Percentiles rank a stretch among this genome's conserved stretches.
Conservation (phyloP, 495 filamentous ascomycete genomes). For the Xylaria intraflava region DNA sequence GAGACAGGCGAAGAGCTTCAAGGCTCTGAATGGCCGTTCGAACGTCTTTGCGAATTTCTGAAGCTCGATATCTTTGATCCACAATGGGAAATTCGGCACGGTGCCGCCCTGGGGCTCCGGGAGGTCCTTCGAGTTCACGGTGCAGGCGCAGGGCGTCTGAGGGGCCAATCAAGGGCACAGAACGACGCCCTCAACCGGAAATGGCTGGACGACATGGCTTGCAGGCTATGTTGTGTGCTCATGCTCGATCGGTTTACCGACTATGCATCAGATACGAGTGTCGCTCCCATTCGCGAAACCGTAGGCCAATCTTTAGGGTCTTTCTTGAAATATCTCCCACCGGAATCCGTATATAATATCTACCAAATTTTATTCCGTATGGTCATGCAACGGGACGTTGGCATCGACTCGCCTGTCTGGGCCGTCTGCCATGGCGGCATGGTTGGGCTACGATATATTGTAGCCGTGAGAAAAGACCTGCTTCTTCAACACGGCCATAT, state of each 20-base stretch:
- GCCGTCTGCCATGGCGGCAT: slow-evolving; percentile 96
- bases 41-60: slow-evolving; percentile 87
- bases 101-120: slow-evolving; percentile 88
- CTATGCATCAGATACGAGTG: slow-evolving; percentile 93
- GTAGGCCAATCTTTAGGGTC: slow-evolving; percentile 93
- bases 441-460: slow-evolving; percentile 90
- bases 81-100: slow-evolving; percentile 95
- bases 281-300: slow-evolving; percentile 92
- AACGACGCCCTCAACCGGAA: slow-evolving; percentile 72
- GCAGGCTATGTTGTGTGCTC: slow-evolving; percentile 85
- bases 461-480: slow-evolving; percentile 88
- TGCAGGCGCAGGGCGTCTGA: slow-evolving; percentile 74
- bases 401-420: slow-evolving; percentile 67
- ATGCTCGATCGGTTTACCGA: slow-evolving; percentile 97
- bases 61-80: slow-evolving; percentile 88
- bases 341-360: slow-evolving; percentile 66
- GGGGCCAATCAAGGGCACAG: slow-evolving; percentile 59
- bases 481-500: slow-evolving; percentile 73
- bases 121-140: slow-evolving; percentile 92
- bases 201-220: slow-evolving; percentile 91
- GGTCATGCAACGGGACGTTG: slow-evolving; percentile 83
- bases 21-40: slow-evolving; percentile 87
- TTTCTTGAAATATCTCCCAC: slow-evolving; percentile 70
- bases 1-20: slow-evolving; percentile 65
- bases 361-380: slow-evolving; percentile 77